Percentiles rank a stretch among this genome's conserved stretches.
Evolutionary conservation across 2,329 filamentous ascomycete genomes (phyloP).

Genomic region (Cladosporium halotolerans): DNA sequence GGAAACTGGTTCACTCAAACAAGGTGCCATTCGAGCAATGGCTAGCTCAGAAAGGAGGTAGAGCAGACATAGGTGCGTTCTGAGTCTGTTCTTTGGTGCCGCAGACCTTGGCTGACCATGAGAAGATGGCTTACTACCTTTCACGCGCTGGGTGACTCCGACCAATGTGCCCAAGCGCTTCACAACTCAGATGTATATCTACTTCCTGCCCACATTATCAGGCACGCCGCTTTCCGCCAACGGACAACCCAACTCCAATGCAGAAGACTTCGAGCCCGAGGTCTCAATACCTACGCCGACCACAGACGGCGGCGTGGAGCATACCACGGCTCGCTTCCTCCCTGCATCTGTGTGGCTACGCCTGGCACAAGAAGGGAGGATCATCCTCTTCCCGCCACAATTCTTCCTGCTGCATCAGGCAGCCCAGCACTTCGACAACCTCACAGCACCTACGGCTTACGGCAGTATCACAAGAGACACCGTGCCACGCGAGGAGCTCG

Average conservation of each 20-base stretch:
- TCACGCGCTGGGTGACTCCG: conserved; percentile 90
- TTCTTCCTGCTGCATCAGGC: conserved; percentile 61
- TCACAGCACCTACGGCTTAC: conserved; percentile 27
- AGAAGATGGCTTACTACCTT: conserved; percentile 63
- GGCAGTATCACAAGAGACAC: conserved; percentile 21
- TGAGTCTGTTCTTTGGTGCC: neutral
- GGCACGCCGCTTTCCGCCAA: conserved; percentile 28
- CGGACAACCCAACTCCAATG: conserved; percentile 13
- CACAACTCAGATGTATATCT: conserved; percentile 95
- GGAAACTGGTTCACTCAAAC: conserved; percentile 62
- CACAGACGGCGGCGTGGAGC: conserved; percentile 62
- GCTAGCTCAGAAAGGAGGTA: conserved; percentile 50
- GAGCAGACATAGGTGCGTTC: conserved; percentile 57
- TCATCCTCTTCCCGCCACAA: conserved; percentile 88
- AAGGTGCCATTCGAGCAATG: conserved; percentile 63
- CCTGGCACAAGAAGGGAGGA: conserved; percentile 55
- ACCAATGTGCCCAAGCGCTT: conserved; percentile 66
- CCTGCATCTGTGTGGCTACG: conserved; percentile 63
- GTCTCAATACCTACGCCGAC: conserved; percentile 63
- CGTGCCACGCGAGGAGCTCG: conserved; percentile 34
- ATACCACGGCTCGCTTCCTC: conserved; percentile 73
- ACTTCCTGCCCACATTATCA: conserved; percentile 61
- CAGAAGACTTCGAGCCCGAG: conserved; percentile 32
- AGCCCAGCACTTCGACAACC: conserved; percentile 26
- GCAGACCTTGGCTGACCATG: neutral